Evolutionary conservation across 2,329 filamentous ascomycete genomes (phyloP).

Genomic region (Xylariaceae sp.): DNA sequence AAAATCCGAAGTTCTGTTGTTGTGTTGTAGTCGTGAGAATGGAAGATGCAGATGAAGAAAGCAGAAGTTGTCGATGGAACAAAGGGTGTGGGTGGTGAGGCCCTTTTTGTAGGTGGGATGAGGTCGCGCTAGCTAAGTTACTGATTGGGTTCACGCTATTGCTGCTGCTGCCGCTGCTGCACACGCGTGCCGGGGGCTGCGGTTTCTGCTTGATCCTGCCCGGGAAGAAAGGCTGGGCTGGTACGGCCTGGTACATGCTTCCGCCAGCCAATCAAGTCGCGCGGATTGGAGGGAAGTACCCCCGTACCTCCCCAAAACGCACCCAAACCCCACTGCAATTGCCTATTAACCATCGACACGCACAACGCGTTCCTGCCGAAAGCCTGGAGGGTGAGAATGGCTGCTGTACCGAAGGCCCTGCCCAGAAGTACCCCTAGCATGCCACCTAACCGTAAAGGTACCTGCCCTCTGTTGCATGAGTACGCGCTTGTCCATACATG

Average conservation of each 20-base stretch:
- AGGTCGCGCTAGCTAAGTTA: conserved; percentile 48
- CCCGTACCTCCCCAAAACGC: conserved; percentile 6
- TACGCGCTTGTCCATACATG: background rate
- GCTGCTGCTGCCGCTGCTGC: conserved; percentile 6
- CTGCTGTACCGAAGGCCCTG: background rate
- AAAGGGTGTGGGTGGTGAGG: conserved; percentile 48
- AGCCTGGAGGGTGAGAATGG: background rate
- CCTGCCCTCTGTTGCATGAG: background rate
- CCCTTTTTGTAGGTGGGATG: conserved; percentile 60
- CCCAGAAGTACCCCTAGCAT: background rate
- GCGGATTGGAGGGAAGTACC: conserved; percentile 8
- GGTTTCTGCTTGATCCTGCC: conserved; percentile 26
- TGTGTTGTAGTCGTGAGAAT: conserved; percentile 27
- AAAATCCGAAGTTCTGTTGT: conserved; percentile 25
- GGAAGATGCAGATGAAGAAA: conserved; percentile 35
- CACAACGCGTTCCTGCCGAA: conserved; percentile 11
- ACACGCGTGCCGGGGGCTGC: conserved; percentile 7
- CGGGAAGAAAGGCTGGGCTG: conserved; percentile 6
- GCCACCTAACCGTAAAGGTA: background rate
- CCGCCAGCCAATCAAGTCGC: conserved; percentile 10
- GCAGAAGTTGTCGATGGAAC: conserved; percentile 44
- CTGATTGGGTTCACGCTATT: conserved; percentile 47
- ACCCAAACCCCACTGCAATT: conserved; percentile 12
- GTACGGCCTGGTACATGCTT: background rate
- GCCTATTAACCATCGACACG: conserved; percentile 11